These are phyloP conservation scores for Anthracocystis walkeri DNA, from an alignment of 1,284 basidiomycete genomes.

Conservation along the genomic window DNA sequence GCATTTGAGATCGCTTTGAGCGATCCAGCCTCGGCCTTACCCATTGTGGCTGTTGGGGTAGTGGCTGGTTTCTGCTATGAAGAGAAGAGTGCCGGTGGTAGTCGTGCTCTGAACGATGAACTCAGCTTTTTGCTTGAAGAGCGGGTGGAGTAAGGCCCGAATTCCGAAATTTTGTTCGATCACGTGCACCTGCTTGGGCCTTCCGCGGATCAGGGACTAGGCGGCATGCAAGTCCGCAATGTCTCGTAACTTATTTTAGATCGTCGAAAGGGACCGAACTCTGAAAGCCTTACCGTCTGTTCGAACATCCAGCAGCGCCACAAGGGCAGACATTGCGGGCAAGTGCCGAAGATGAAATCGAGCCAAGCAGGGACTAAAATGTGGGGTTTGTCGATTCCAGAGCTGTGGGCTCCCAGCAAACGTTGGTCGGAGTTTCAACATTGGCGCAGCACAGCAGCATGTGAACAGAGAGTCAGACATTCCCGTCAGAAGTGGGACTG, in stretches of 20 bases:
- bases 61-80: neutral
- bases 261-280: too few relatives aligned
- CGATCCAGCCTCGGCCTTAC: conserved; percentile 42
- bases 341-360: too few relatives aligned
- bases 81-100: neutral
- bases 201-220: neutral
- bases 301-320: too few relatives aligned
- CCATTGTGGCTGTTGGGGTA: conserved; percentile 15
- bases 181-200: neutral
- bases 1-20: conserved; percentile 67
- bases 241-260: neutral
- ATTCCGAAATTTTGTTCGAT: neutral
- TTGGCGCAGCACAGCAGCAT: conserved; percentile 1
- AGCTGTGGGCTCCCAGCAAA: neutral
- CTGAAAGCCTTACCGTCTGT: too few relatives aligned
- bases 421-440: conserved; percentile 4
- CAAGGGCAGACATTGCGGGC: too few relatives aligned
- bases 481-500: too few relatives aligned
- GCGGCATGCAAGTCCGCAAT: neutral
- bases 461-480: neutral
- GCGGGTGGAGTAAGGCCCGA: neutral
- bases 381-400: neutral
- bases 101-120: neutral
- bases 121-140: neutral
- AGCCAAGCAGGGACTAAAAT: too few relatives aligned